These are phyloP conservation scores for Gillenia trifoliata DNA, from an alignment of 306 rosid species.

Conservation along the genomic window DNA sequence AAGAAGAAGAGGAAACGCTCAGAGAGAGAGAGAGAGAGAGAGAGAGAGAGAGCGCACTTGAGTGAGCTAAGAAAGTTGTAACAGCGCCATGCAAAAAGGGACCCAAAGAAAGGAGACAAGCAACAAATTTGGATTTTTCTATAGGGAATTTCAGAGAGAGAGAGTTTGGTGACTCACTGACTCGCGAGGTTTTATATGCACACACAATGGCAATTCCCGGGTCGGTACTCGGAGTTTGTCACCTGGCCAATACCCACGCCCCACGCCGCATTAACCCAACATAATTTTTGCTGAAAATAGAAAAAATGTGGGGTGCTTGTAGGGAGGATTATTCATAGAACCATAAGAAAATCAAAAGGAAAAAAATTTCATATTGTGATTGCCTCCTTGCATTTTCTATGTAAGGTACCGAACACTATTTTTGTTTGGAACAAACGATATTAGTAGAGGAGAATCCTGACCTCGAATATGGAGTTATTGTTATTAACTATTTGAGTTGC, in stretches of 20 bases:
- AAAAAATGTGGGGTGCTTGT: too few species aligned
- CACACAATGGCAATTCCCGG: not conserved
- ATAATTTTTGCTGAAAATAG: not conserved
- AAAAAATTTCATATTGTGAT: too few species aligned
- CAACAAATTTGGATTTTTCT: slow-evolving; percentile 18
- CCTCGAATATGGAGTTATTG: too few species aligned
- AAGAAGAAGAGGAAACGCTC: not conserved
- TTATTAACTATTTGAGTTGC: too few species aligned
- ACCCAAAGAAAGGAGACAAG: slow-evolving; percentile 10
- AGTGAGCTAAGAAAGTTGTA: slow-evolving; percentile 27
- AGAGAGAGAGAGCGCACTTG: not conserved
- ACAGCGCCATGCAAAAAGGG: slow-evolving; percentile 60
- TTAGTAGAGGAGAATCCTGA: too few species aligned
- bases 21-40: not conserved
- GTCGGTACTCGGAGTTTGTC: not conserved
- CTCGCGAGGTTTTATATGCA: not conserved
- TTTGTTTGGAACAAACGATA: too few species aligned
- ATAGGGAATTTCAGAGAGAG: not conserved
- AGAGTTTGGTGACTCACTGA: not conserved
- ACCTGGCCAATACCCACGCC: not conserved
- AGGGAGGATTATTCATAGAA: too few species aligned
- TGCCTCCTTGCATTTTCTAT: too few species aligned
- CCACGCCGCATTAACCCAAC: not conserved
- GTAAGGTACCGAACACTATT: too few species aligned
- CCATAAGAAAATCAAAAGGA: too few species aligned